Percentiles rank a stretch among this genome's conserved stretches.
Evolutionary conservation across 164 flowering plant species (phyloP).

Genomic region (Hamamelis virginiana): DNA sequence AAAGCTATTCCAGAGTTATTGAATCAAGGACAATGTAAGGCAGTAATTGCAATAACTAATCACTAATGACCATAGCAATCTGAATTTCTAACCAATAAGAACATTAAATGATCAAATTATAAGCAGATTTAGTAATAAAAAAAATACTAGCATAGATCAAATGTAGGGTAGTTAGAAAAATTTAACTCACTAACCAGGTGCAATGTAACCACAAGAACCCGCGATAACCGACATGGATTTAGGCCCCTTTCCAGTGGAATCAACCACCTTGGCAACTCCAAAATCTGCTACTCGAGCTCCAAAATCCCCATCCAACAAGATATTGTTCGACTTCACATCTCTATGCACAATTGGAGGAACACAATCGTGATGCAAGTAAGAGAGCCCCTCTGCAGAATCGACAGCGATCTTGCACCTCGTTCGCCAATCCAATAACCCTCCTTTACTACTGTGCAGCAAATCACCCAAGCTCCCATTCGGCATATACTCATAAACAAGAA

Average conservation of each 20-base stretch:
- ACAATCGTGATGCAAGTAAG: slow-evolving; percentile 77
- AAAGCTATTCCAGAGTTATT: not conserved
- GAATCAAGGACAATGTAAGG: not conserved
- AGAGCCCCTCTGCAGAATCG: slow-evolving; percentile 78
- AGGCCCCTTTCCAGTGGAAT: slow-evolving; percentile 39
- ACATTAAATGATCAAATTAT: not conserved
- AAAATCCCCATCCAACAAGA: slow-evolving; percentile 60
- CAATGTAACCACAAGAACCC: slow-evolving; percentile 85
- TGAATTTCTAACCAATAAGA: not conserved
- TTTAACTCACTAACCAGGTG: slow-evolving; percentile 66
- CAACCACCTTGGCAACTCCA: slow-evolving; percentile 74
- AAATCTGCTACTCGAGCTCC: slow-evolving; percentile 76
- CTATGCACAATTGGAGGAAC: slow-evolving; percentile 76
- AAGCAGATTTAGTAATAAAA: too few relatives aligned
- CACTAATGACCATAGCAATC: not conserved
- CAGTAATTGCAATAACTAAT: not conserved
- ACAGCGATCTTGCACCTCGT: slow-evolving; percentile 57
- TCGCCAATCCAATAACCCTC: slow-evolving; percentile 65
- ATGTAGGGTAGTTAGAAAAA: too few relatives aligned
- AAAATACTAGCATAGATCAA: too few relatives aligned
- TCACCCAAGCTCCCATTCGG: slow-evolving; percentile 80
- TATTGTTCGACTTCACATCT: slow-evolving; percentile 74
- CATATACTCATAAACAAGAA: slow-evolving; percentile 78
- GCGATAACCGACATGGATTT: slow-evolving; percentile 76
- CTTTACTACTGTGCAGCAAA: slow-evolving; percentile 62